phyloP scores from a whole-genome alignment of 2,329 filamentous ascomycete species.

The Xylariales sp. region DNA sequence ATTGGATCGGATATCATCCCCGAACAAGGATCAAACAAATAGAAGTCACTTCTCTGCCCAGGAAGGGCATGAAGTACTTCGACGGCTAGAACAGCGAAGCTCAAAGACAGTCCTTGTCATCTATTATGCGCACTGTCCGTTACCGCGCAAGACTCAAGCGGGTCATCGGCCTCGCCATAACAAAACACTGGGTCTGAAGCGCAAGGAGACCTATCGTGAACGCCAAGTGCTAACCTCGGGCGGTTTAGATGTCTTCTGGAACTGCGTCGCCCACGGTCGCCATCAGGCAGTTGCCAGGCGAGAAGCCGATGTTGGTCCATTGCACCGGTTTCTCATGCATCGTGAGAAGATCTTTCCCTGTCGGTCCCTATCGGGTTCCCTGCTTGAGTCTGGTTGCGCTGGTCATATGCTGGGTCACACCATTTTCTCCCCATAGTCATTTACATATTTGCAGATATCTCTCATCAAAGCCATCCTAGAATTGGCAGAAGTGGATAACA shows the following conservation, averaged over 20 bases:
- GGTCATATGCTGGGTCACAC: slow-evolving; percentile 2
- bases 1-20: no score
- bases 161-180: slow-evolving; percentile 9
- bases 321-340: slow-evolving; percentile 4
- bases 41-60: no score
- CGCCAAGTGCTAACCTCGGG: slow-evolving; percentile 2
- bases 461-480: slow-evolving; percentile 1
- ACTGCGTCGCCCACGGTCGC: neutral
- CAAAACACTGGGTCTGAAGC: slow-evolving; percentile 8
- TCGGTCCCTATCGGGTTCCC: neutral
- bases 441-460: slow-evolving; percentile 1
- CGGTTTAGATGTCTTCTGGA: neutral
- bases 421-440: neutral
- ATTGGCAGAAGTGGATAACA: slow-evolving; percentile 7
- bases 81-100: neutral
- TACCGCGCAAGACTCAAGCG: slow-evolving; percentile 7
- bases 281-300: slow-evolving; percentile 2
- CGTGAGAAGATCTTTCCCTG: neutral
- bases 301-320: neutral
- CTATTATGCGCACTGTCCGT: slow-evolving; percentile 8
- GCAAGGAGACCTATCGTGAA: slow-evolving; percentile 8
- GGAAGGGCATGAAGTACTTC: neutral
- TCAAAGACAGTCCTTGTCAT: neutral
- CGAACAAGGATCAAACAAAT: no score
- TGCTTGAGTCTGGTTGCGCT: neutral